phyloP scores from a whole-genome alignment of 2,329 filamentous ascomycete species.

The Exophiala dermatitidis region DNA sequence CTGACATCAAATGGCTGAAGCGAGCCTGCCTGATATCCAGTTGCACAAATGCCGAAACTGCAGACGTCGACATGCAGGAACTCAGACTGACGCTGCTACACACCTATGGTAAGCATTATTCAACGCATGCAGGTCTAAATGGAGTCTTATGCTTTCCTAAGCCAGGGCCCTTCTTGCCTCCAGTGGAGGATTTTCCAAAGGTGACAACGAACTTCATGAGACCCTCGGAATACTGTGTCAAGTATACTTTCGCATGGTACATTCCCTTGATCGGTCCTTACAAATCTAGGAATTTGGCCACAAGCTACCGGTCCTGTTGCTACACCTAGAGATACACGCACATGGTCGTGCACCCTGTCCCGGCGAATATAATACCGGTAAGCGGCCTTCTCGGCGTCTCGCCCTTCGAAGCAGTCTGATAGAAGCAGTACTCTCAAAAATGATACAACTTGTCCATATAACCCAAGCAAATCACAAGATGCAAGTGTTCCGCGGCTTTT shows the following conservation, averaged over 20 bases:
- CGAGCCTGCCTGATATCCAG: conserved; percentile 57
- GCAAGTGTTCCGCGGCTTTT: conserved; percentile 29
- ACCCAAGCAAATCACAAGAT: conserved; percentile 58
- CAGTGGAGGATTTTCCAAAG: background rate
- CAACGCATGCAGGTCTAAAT: background rate
- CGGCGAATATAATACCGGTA: conserved; percentile 37
- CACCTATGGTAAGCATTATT: conserved; percentile 44
- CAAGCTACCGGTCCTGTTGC: conserved; percentile 57
- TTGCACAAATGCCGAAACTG: conserved; percentile 46
- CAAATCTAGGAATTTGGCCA: conserved; percentile 48
- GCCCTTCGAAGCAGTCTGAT: conserved; percentile 28
- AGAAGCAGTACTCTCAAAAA: conserved; percentile 44
- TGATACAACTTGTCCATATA: conserved; percentile 55
- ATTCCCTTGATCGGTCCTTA: background rate
- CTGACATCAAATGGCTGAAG: conserved; percentile 66
- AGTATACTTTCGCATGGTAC: conserved; percentile 1
- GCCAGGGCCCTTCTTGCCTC: conserved; percentile 27
- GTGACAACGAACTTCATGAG: background rate
- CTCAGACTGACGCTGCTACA: conserved; percentile 62
- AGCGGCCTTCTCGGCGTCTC: conserved; percentile 15
- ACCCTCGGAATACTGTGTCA: conserved; percentile 6
- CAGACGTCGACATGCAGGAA: conserved; percentile 56
- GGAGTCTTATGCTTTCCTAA: conserved; percentile 7
- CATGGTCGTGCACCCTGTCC: conserved; percentile 32
- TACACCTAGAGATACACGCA: conserved; percentile 61